Evolutionary conservation across 1,139 yeast species (phyloP), one percentile per base, ranked within the genome.

Genomic region (Debaryomycetaceae sp.): DNA sequence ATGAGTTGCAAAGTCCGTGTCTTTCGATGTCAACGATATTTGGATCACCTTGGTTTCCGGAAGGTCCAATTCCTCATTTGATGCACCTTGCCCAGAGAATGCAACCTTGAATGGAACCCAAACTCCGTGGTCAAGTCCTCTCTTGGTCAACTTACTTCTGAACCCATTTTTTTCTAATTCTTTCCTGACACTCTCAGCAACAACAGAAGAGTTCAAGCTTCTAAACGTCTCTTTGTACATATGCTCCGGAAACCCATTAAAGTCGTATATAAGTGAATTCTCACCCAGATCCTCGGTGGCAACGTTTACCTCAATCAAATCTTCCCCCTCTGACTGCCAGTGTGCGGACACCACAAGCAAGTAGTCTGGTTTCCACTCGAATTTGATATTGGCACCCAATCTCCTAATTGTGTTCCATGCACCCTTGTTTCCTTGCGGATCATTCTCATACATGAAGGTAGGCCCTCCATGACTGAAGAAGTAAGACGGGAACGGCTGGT

Each of bases 391-490:
- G 16, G 58, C 48, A 1, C 94, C 94, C 14, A 83, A 46, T 16
- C 59, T 48, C 35, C 67, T 59, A 7, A 81, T 67, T 4, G 65
- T 64, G n/a, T 68, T 63, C 67, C 75, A 82, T 0, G 92, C 91
- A 3, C 86, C 86, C 11, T 49, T 47, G 45, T 81, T 75, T 3
- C 81, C 75, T 29, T 58, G 60, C 26, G 61, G 62, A 29, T 72
- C 73, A 17, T 65, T 58, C 29, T 56, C 54, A 51, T 81, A 75
- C 71, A 83, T 76, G 56, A 85, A 83, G 1, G 83, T 79, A 4
- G 94, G 94, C 1, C 89, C 91, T 3, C 94, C 94, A 60, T 86
- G 94, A 28, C 87, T 79, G 39, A 84, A 56, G 58, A 85, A 86
- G 54, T 65, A 82, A 1, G 81, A 73, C 6, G 94, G 91, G 30